Evolutionary conservation across 73 alveolate genomes (phyloP).

Genomic region (Loxodes magnus): DNA sequence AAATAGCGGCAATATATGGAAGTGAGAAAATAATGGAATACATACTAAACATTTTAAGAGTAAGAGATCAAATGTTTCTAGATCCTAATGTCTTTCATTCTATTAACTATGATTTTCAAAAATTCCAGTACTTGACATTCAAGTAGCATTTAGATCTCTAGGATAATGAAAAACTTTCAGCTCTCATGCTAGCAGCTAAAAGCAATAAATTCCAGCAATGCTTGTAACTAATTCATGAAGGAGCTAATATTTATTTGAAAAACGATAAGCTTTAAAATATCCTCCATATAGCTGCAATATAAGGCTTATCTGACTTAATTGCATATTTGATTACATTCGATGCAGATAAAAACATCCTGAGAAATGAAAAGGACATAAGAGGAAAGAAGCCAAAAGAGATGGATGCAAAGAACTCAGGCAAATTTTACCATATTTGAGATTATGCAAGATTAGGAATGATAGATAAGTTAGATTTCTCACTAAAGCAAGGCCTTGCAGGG

Average conservation of each 20-base stretch:
- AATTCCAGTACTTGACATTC: too few species aligned
- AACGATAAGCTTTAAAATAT: conserved; percentile 9
- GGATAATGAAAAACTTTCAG: too few species aligned
- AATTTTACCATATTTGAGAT: conserved; percentile 7
- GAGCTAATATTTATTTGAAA: background rate
- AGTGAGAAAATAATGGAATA: background rate
- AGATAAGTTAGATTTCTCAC: background rate
- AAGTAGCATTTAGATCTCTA: too few species aligned
- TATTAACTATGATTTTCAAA: too few species aligned
- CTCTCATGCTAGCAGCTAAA: conserved; percentile 7
- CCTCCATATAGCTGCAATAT: conserved; percentile 4
- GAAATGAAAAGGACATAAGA: conserved; percentile 4
- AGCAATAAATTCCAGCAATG: background rate
- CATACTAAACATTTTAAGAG: background rate
- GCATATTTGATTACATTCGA: background rate
- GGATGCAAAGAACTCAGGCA: background rate
- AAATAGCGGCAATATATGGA: conserved; percentile 1
- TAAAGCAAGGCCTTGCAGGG: background rate
- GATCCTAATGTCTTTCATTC: too few species aligned
- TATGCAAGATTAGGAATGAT: conserved; percentile 1
- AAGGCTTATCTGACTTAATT: background rate
- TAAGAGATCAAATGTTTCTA: too few species aligned
- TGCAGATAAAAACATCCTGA: conserved; percentile 7
- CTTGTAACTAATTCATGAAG: background rate
- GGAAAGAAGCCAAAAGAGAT: conserved; percentile 5